Evolutionary conservation across 2,329 filamentous ascomycete species (phyloP), one percentile per base, ranked within the genome.

Genomic region (Phialophora chinensis): DNA sequence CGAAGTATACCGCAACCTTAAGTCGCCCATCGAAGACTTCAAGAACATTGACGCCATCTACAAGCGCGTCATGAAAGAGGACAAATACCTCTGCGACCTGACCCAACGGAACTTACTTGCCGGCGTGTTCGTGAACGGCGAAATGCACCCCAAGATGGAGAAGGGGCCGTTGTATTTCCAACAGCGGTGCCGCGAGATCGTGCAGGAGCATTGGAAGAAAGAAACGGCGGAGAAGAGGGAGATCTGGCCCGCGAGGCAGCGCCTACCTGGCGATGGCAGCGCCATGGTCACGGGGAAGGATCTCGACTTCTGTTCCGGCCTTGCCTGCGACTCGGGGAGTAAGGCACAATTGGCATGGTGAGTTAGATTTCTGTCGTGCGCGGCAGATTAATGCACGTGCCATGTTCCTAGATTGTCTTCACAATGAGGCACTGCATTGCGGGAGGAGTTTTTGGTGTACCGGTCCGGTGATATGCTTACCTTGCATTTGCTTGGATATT

Each of bases 31-130:
- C 10, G 83, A 84, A 31, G 84, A 87, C 67, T 90, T 89, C 74
- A 75, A 81, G 23, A 75, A 80, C 60, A 86, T 89, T 75, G 83
- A 82, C 75, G 76, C 84, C 52, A 85, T 89, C 72, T 89, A 88
- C 79, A 87, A 86, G 76, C 84, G 85, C 50, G 83, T 90, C 76
- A 86, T 89, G 85, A 81, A 82, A 0, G 87, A 90, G 75, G 87
- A 90, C 78, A 89, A 89, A 73, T 80, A 83, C 11, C 83, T 90
- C 29, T 89, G 87, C 78, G 79, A 82, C 70, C 81, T 81, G 11
- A 83, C 85, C 1, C 87, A 89, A 73, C 81, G 80, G 74, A 89
- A 90, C 74, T 80, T 89, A 71, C 85, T 86, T 73, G 80, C 84
- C 0, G 86, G 86, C 8, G 81, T 88, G 58, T 89, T 88, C 66